A percentile compares a stretch with the other conserved stretches of the same genome.
Conservation (phyloP, 2,329 filamentous ascomycete species). For the Penicillium brevicompactum region DNA sequence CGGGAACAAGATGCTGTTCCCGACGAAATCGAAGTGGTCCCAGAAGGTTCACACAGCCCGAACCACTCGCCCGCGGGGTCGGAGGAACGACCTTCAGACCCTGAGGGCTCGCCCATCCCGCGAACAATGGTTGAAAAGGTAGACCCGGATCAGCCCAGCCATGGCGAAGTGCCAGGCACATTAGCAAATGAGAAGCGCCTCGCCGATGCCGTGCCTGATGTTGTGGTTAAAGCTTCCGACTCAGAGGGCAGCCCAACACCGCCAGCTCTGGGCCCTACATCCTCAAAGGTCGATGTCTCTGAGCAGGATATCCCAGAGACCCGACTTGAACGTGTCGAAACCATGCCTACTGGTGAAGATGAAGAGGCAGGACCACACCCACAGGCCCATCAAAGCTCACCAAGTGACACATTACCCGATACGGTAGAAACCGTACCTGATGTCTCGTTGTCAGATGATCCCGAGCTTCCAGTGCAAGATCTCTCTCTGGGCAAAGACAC, state of each 20-base stretch:
- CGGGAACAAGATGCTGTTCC: conserved; percentile 62
- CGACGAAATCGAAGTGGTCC: conserved; percentile 63
- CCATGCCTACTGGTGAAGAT: conserved; percentile 39
- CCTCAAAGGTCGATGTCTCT: conserved; percentile 17
- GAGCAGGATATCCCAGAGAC: conserved; percentile 44
- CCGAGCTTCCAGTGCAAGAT: conserved; percentile 41
- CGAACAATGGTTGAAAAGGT: conserved; percentile 64
- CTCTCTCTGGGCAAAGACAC: conserved; percentile 60
- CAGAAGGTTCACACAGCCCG: conserved; percentile 45
- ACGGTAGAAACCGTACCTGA: conserved; percentile 46
- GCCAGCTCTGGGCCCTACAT: conserved; percentile 19
- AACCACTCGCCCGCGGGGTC: conserved; percentile 44
- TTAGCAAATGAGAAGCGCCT: conserved; percentile 57
- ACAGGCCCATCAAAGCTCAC: conserved; percentile 42
- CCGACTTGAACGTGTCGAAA: conserved; percentile 47
- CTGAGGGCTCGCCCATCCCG: conserved; percentile 57
- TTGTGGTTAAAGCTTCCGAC: conserved; percentile 53
- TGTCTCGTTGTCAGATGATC: conserved; percentile 52
- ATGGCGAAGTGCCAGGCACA: conserved; percentile 66
- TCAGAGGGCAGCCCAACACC: conserved; percentile 35
- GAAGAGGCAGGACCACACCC: conserved; percentile 32
- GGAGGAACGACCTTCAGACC: conserved; percentile 49
- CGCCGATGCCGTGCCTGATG: conserved; percentile 62
- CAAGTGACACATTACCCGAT: conserved; percentile 48
- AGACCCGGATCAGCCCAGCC: conserved; percentile 56